phyloP scores from a whole-genome alignment of 495 filamentous ascomycete genomes.

The Aspergillus diversus region DNA sequence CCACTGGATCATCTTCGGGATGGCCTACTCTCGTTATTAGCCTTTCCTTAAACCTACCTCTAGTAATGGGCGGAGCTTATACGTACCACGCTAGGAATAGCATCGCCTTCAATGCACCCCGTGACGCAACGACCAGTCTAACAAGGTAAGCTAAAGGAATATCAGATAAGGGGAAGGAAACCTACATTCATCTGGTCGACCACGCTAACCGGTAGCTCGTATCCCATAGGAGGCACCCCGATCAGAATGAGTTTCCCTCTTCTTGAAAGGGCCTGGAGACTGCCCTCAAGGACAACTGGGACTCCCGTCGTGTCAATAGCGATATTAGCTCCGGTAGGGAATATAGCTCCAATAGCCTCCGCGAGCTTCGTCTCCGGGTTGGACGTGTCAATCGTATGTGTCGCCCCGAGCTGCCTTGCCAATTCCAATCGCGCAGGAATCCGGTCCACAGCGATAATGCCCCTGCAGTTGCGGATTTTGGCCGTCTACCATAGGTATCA shows the following conservation, averaged over 20 bases:
- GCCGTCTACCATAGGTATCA: slow-evolving; percentile 8
- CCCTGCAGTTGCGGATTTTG: neutral
- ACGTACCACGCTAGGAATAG: slow-evolving; percentile 20
- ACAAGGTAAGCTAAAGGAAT: neutral
- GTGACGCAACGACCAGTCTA: slow-evolving; percentile 26
- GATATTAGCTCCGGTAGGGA: slow-evolving; percentile 30
- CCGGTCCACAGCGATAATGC: slow-evolving; percentile 43
- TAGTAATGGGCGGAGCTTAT: neutral
- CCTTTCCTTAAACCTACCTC: neutral
- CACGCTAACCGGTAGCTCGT: slow-evolving; percentile 24
- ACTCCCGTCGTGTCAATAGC: slow-evolving; percentile 44
- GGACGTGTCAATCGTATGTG: slow-evolving; percentile 35
- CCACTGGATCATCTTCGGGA: slow-evolving; percentile 39
- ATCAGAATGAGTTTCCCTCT: slow-evolving; percentile 39
- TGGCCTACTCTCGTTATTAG: slow-evolving; percentile 25
- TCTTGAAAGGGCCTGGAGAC: slow-evolving; percentile 32
- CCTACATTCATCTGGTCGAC: slow-evolving; percentile 25
- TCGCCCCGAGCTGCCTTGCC: slow-evolving; percentile 44
- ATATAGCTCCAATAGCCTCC: slow-evolving; percentile 25
- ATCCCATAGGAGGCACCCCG: slow-evolving; percentile 39
- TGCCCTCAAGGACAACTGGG: slow-evolving; percentile 33
- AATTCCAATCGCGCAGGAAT: slow-evolving; percentile 34
- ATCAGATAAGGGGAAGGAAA: neutral
- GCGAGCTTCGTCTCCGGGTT: slow-evolving; percentile 22
- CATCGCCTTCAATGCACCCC: slow-evolving; percentile 29